Evolutionary conservation across 768 basidiomycete genomes (phyloP).

Genomic region (Pulveroboletus sp.): DNA sequence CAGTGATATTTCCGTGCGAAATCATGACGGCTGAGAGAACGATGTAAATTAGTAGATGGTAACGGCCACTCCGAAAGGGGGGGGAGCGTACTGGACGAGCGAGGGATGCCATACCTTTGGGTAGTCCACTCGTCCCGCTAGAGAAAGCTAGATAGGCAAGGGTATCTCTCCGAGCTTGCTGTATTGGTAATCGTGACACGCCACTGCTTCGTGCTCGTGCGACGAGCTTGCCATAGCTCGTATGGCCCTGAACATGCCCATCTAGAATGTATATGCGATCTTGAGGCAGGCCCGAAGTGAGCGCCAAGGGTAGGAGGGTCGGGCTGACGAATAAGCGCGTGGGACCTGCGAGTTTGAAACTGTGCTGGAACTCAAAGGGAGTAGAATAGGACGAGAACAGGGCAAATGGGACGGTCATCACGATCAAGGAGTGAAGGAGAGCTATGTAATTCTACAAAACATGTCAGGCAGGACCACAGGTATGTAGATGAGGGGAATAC

Average conservation of each 20-base stretch:
- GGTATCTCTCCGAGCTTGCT: slow-evolving; percentile 45
- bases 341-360: slow-evolving; percentile 41
- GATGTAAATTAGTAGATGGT: slow-evolving; percentile 1
- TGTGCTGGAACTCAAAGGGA: slow-evolving; percentile 49
- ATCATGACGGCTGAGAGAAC: slow-evolving; percentile 58
- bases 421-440: slow-evolving; percentile 46
- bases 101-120: slow-evolving; percentile 49
- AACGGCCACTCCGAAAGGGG: not conserved
- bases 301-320: slow-evolving; percentile 38
- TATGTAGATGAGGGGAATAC: slow-evolving; percentile 31
- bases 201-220: slow-evolving; percentile 33
- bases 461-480: not conserved
- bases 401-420: slow-evolving; percentile 47
- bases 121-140: slow-evolving; percentile 72
- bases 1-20: slow-evolving; percentile 59
- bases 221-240: slow-evolving; percentile 44
- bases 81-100: not conserved
- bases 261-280: slow-evolving; percentile 47
- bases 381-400: slow-evolving; percentile 54
- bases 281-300: slow-evolving; percentile 34
- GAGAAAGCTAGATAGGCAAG: slow-evolving; percentile 72
- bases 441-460: slow-evolving; percentile 48
- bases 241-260: slow-evolving; percentile 37
- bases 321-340: slow-evolving; percentile 54
- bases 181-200: slow-evolving; percentile 39